A percentile compares a stretch with the other conserved stretches of the same genome.
These are phyloP conservation scores for Wallacemonas sp. DNA, from an alignment of 208 protist species.

Conservation along the genomic window DNA sequence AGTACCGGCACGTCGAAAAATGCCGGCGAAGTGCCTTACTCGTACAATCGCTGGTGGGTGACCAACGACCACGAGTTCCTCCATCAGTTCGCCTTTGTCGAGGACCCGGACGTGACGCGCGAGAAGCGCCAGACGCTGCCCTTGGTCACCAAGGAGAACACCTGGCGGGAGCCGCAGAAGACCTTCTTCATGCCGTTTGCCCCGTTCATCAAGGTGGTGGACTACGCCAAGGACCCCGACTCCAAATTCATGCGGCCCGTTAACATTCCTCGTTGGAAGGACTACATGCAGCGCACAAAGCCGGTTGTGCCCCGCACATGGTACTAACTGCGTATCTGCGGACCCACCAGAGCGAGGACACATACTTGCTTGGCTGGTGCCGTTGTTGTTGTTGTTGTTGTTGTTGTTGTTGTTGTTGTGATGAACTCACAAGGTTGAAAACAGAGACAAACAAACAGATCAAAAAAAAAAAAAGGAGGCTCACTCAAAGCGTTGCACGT, in stretches of 20 bases:
- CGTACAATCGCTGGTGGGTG: constrained; percentile 92
- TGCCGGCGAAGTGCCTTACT: constrained; percentile 66
- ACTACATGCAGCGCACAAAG: constrained; percentile 92
- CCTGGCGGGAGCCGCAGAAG: constrained; percentile 84
- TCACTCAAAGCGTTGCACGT: no score
- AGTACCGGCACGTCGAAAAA: neutral
- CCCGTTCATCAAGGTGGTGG: constrained; percentile 82
- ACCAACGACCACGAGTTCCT: constrained; percentile 91
- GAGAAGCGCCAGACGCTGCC: constrained; percentile 68
- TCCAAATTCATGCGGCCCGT: constrained; percentile 85
- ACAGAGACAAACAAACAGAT: no score
- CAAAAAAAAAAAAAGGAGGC: no score
- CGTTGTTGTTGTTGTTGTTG: neutral
- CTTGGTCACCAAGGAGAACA: constrained; percentile 77
- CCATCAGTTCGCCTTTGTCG: constrained; percentile 85
- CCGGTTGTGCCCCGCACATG: constrained; percentile 86
- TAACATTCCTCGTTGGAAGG: constrained; percentile 90
- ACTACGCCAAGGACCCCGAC: constrained; percentile 90
- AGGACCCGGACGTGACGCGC: constrained; percentile 80
- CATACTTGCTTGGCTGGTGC: neutral
- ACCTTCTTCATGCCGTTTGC: constrained; percentile 90
- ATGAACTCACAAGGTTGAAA: no score
- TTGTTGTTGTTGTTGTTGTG: no score
- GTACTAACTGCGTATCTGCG: constrained; percentile 83
- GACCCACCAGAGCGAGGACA: no score